Evolutionary conservation across 108 stramenopile species (phyloP).

Genomic region (Nitzschia palea): DNA sequence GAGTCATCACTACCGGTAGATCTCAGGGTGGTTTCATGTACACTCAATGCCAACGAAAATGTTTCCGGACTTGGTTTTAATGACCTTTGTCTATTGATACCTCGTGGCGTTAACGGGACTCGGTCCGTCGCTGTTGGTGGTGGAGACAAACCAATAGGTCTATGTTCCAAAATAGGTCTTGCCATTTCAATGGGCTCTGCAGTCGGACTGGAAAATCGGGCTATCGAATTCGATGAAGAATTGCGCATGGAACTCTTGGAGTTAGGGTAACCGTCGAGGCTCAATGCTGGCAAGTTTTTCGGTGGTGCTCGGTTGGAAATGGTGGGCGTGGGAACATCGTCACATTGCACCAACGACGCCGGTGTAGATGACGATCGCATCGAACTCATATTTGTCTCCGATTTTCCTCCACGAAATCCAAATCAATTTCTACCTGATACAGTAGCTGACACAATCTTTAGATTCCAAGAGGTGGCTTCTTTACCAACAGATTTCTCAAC

Average conservation of each 20-base stretch:
- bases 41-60: background rate
- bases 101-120: background rate
- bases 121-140: background rate
- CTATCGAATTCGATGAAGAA: background rate
- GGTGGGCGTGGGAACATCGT: slow-evolving; percentile 8
- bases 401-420: too few relatives aligned
- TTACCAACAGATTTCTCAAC: too few relatives aligned
- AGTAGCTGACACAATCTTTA: too few relatives aligned
- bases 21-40: background rate
- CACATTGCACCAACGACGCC: too few relatives aligned
- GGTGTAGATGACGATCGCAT: too few relatives aligned
- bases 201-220: slow-evolving; percentile 9
- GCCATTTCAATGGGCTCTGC: slow-evolving; percentile 1
- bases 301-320: slow-evolving; percentile 10
- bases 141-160: slow-evolving; percentile 1
- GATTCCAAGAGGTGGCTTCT: too few relatives aligned
- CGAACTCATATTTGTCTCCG: too few relatives aligned
- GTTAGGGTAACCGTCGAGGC: background rate
- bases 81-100: background rate
- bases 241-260: background rate
- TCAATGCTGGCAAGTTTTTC: background rate
- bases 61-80: background rate
- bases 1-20: background rate
- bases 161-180: background rate
- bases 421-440: too few relatives aligned